A percentile compares a stretch with the other conserved stretches of the same genome.
Evolutionary conservation across 805 yeast genomes (phyloP).

Genomic region (Lachancea cidri): DNA sequence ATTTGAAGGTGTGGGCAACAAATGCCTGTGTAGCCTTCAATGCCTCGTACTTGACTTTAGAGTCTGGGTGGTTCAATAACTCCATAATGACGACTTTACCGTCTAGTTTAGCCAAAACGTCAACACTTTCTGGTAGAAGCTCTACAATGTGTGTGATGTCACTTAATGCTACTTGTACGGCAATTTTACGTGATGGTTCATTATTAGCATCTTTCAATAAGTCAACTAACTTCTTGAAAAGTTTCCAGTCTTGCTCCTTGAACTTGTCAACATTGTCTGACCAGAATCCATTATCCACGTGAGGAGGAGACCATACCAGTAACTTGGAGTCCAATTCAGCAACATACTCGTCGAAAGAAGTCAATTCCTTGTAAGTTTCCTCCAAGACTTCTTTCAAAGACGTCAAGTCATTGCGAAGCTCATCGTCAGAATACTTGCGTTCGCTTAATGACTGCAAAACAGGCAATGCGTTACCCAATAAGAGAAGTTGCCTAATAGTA

Average conservation of each 20-base stretch:
- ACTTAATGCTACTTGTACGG: constrained; percentile 58
- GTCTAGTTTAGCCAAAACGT: constrained; percentile 48
- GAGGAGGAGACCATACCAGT: constrained; percentile 89
- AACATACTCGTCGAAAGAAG: constrained; percentile 88
- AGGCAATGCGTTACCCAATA: constrained; percentile 71
- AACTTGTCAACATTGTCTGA: constrained; percentile 71
- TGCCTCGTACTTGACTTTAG: constrained; percentile 92
- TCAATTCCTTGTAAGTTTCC: constrained; percentile 68
- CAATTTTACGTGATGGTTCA: constrained; percentile 27
- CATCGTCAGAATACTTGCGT: constrained; percentile 94
- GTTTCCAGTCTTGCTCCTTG: constrained; percentile 70
- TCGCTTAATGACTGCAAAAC: constrained; percentile 65
- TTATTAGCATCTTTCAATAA: constrained; percentile 39
- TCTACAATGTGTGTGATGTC: constrained; percentile 61
- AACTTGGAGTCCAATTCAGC: constrained; percentile 76
- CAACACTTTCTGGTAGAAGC: constrained; percentile 56
- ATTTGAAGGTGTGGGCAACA: constrained; percentile 72
- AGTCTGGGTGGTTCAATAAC: constrained; percentile 70
- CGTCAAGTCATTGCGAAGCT: constrained; percentile 67
- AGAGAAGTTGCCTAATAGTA: constrained; percentile 58
- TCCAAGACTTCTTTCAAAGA: constrained; percentile 55
- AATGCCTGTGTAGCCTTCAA: constrained; percentile 91
- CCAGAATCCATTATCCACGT: constrained; percentile 86
- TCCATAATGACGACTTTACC: constrained; percentile 80
- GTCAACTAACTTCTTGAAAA: constrained; percentile 56